These are phyloP conservation scores for Ogataea glucozyma DNA, from an alignment of 805 yeast species.

Conservation along the genomic window DNA sequence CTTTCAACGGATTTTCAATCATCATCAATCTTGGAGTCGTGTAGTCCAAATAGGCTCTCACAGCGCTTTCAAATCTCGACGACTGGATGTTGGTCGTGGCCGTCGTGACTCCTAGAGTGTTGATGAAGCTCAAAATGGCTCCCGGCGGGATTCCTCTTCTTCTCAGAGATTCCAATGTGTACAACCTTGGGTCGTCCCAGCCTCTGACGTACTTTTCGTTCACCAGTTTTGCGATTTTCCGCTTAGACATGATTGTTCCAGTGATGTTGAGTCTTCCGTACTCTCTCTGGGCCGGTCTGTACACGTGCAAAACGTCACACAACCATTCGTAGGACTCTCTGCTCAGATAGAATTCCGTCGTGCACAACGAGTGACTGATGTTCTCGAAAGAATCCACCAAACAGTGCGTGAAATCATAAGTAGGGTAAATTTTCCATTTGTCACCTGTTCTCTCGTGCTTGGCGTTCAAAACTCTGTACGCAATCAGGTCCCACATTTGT, in stretches of 20 bases:
- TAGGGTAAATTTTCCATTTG: conserved; percentile 97
- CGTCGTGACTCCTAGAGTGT: conserved; percentile 96
- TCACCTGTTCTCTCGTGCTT: conserved; percentile 96
- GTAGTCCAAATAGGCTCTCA: conserved; percentile 84
- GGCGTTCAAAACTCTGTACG: conserved; percentile 90
- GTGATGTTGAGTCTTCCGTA: conserved; percentile 94
- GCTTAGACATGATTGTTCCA: conserved; percentile 91
- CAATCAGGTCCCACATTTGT: conserved; percentile 99
- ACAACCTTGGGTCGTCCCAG: conserved; percentile 98
- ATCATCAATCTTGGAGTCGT: conserved; percentile 95
- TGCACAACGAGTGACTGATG: conserved; percentile 93
- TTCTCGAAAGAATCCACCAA: conserved; percentile 96
- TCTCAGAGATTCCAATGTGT: conserved; percentile 89
- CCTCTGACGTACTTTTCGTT: conserved; percentile 80
- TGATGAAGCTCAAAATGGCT: conserved; percentile 88
- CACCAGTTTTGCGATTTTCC: conserved; percentile 93
- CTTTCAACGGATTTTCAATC: conserved; percentile 81
- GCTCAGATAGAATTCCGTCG: conserved; percentile 89
- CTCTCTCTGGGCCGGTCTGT: conserved; percentile 98
- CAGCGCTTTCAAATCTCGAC: conserved; percentile 83
- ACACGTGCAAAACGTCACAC: conserved; percentile 91
- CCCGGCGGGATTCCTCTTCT: conserved; percentile 99
- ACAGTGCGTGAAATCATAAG: conserved; percentile 99
- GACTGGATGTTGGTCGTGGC: conserved; percentile 89
- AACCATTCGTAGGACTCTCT: conserved; percentile 98